Conservation (phyloP, 192 early-diverging fungal genomes). For the Linnemannia hyalina region DNA sequence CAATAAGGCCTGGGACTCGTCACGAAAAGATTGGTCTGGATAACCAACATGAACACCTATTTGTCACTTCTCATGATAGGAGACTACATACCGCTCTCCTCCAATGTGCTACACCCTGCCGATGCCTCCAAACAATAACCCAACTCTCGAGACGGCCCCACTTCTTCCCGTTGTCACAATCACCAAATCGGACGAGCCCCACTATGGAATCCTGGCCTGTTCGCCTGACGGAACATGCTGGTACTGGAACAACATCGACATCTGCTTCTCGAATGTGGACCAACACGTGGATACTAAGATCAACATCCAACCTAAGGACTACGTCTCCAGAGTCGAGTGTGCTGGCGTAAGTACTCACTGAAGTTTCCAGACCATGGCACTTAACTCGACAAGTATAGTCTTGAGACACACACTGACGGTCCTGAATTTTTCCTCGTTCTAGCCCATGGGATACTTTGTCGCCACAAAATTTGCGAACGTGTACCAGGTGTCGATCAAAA, state of each 20-base stretch:
- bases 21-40: neutral
- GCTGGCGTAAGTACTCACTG: constrained; percentile 39
- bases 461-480: constrained; percentile 26
- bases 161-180: constrained; percentile 42
- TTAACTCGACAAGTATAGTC: neutral
- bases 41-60: neutral
- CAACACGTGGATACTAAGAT: constrained; percentile 43
- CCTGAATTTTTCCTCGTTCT: neutral
- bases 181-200: constrained; percentile 42
- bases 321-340: constrained; percentile 39
- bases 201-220: constrained; percentile 40
- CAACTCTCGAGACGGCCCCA: constrained; percentile 20
- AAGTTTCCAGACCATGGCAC: neutral
- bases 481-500: constrained; percentile 37
- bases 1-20: too few relatives aligned
- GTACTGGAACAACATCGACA: constrained; percentile 56
- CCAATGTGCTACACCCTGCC: constrained; percentile 47
- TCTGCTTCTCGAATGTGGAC: constrained; percentile 41
- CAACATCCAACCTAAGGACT: constrained; percentile 31
- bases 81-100: constrained; percentile 34
- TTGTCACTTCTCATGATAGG: neutral
- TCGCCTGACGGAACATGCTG: constrained; percentile 52
- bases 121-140: constrained; percentile 46
- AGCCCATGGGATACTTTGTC: constrained; percentile 53
- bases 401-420: neutral